Evolutionary conservation across 140 eudicot genomes (phyloP).

Genomic region (Anethum foeniculum): DNA sequence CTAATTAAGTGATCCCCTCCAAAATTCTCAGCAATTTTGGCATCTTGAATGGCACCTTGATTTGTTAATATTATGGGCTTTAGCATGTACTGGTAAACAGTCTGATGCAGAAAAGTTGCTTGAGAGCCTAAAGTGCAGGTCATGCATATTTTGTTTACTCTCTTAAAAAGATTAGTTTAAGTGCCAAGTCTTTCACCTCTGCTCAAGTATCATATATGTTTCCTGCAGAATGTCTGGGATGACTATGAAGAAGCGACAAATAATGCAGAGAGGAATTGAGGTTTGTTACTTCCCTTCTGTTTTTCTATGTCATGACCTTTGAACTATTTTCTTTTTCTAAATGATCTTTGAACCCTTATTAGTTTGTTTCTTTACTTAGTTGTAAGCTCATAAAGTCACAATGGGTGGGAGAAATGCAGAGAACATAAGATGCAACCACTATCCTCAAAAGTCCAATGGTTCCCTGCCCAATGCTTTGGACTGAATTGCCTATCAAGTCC

Average conservation of each 20-base stretch:
- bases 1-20: not conserved
- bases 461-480: not conserved
- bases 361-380: not conserved
- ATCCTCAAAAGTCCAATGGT: not conserved
- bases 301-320: not conserved
- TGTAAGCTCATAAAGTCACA: not conserved
- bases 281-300: conserved; percentile 34
- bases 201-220: not conserved
- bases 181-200: not conserved
- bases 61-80: conserved; percentile 74
- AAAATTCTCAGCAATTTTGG: conserved; percentile 56
- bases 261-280: conserved; percentile 58
- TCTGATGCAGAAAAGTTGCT: conserved; percentile 67
- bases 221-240: conserved; percentile 48
- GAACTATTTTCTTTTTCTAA: not conserved
- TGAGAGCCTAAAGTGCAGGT: conserved; percentile 63
- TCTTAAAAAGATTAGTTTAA: not conserved
- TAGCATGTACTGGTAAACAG: conserved; percentile 42
- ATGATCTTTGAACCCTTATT: not conserved
- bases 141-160: not conserved
- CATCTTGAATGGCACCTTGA: conserved; percentile 95
- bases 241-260: conserved; percentile 51
- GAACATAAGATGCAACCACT: not conserved
- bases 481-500: not conserved
- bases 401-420: not conserved